Conservation (phyloP, 768 basidiomycete genomes). For the Rhizopogon roseolus region DNA sequence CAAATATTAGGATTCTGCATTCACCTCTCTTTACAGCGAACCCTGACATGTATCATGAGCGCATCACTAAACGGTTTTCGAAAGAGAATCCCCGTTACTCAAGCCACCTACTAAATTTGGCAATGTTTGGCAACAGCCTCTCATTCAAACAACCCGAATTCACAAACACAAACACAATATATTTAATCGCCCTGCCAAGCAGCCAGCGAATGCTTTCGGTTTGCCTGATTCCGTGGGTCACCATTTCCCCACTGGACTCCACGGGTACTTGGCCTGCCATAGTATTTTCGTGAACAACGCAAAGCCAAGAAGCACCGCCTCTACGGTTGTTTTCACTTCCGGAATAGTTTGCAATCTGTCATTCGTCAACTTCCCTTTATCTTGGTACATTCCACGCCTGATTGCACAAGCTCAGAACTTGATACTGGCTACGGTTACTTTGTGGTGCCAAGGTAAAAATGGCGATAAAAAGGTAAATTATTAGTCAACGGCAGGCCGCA, state of each 20-base stretch:
- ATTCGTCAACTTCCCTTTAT: background rate
- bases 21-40: too few relatives aligned
- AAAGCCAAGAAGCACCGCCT: background rate
- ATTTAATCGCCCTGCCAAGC: background rate
- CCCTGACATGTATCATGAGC: too few relatives aligned
- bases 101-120: background rate
- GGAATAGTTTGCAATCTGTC: background rate
- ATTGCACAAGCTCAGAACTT: background rate
- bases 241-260: background rate
- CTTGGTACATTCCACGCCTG: background rate
- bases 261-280: background rate
- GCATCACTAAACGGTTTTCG: too few relatives aligned
- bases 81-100: too few relatives aligned
- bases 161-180: background rate
- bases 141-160: background rate
- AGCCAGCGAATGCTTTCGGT: background rate
- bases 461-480: background rate
- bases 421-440: background rate
- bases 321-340: background rate
- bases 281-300: background rate
- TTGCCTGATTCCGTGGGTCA: background rate
- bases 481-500: background rate
- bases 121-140: background rate
- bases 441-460: background rate
- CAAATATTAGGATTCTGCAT: too few relatives aligned